These are phyloP conservation scores for Pachysandra terminalis DNA, from an alignment of 164 flowering plant species.

Conservation along the genomic window DNA sequence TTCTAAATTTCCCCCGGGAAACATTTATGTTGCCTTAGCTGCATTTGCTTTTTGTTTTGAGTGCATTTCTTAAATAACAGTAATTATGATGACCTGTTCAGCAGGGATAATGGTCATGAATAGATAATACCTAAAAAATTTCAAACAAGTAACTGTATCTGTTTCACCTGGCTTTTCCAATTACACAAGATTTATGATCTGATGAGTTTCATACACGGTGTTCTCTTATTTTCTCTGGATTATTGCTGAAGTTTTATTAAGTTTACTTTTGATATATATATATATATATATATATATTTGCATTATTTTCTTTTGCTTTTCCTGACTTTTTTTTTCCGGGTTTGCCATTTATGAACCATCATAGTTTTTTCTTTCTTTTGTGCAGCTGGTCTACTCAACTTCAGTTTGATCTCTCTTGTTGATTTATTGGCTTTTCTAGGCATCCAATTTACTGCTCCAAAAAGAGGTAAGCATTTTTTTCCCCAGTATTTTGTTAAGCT, in stretches of 20 bases:
- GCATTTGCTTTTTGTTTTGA: background rate
- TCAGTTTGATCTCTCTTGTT: constrained; percentile 75
- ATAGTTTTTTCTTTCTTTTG: constrained; percentile 3
- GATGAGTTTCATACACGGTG: background rate
- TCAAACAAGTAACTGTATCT: background rate
- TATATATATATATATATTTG: too few species aligned
- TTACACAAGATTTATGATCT: background rate
- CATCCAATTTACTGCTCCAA: constrained; percentile 43
- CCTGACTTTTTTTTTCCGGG: background rate
- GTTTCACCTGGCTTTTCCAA: background rate
- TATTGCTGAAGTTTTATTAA: background rate
- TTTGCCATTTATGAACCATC: background rate
- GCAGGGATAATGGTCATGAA: background rate
- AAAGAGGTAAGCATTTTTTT: constrained; percentile 41
- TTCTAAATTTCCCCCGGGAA: background rate
- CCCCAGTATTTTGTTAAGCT: constrained; percentile 43
- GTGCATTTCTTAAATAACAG: background rate
- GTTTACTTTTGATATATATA: background rate
- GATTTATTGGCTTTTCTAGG: constrained; percentile 71
- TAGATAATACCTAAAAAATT: background rate
- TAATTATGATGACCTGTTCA: background rate
- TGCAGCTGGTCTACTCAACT: constrained; percentile 73
- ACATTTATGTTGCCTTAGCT: background rate
- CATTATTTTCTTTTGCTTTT: background rate
- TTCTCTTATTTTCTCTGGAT: background rate